phyloP scores from a whole-genome alignment of 352 stramenopile genomes.

The Pythium apleroticum region DNA sequence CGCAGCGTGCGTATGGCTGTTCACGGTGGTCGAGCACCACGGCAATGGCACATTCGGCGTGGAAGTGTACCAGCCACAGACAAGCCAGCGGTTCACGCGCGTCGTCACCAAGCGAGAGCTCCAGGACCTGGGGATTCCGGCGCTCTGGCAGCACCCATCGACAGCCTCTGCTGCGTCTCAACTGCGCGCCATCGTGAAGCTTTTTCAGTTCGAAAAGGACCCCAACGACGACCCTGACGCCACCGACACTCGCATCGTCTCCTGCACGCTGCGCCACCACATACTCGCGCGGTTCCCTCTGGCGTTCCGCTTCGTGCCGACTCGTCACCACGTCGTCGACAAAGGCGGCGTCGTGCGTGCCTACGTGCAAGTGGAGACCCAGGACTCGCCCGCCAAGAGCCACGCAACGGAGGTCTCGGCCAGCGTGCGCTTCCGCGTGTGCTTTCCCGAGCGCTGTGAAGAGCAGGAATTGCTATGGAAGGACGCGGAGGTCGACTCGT shows the following conservation, averaged over 20 bases:
- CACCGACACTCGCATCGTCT: not conserved
- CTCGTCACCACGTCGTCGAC: slow-evolving; percentile 40
- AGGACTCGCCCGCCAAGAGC: not conserved
- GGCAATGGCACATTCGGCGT: slow-evolving; percentile 22
- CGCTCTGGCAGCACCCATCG: slow-evolving; percentile 21
- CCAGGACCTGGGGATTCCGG: slow-evolving; percentile 27
- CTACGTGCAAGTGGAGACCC: slow-evolving; percentile 64
- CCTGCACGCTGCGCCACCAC: slow-evolving; percentile 23
- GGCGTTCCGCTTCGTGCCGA: slow-evolving; percentile 35
- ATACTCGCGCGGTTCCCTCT: slow-evolving; percentile 41
- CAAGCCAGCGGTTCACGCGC: slow-evolving; percentile 22
- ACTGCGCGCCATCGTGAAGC: slow-evolving; percentile 20
- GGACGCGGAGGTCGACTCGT: slow-evolving; percentile 61
- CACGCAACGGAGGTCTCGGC: not conserved
- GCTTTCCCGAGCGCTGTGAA: slow-evolving; percentile 47
- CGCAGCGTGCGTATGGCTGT: slow-evolving; percentile 29
- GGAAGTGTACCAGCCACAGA: slow-evolving; percentile 46
- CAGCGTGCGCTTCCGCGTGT: slow-evolving; percentile 32
- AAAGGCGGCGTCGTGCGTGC: slow-evolving; percentile 38
- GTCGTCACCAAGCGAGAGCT: slow-evolving; percentile 29
- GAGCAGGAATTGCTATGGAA: slow-evolving; percentile 47
- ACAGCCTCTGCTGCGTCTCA: not conserved
- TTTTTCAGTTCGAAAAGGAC: slow-evolving; percentile 33
- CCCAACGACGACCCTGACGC: slow-evolving; percentile 6
- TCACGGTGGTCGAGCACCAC: slow-evolving; percentile 34